Percentiles rank a stretch among this genome's conserved stretches.
phyloP scores from a whole-genome alignment of 306 rosid genomes.

The Castanospermum australe region DNA sequence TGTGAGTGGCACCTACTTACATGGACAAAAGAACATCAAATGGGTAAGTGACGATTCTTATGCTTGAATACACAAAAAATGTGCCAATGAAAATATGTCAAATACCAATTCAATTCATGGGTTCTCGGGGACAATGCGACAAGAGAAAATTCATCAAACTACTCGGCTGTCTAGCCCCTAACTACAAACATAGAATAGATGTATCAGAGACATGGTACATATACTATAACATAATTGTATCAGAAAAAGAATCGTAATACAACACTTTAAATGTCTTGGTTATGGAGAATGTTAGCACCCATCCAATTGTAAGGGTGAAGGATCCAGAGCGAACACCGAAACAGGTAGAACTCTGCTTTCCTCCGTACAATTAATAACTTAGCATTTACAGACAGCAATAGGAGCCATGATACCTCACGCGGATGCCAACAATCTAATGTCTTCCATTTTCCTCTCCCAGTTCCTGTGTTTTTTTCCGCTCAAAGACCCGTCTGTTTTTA shows the following conservation, averaged over 20 bases:
- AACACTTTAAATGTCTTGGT: constrained; percentile 20
- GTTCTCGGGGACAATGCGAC: not conserved
- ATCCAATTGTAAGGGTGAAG: not conserved
- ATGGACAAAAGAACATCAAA: not conserved
- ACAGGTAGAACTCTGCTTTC: constrained; percentile 11
- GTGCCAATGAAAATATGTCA: not conserved
- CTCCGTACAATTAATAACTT: constrained; percentile 17
- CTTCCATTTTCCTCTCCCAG: constrained; percentile 14
- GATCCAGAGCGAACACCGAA: not conserved
- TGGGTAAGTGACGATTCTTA: not conserved
- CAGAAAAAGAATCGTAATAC: constrained; percentile 31
- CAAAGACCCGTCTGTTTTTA: not conserved
- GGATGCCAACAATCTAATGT: constrained; percentile 14
- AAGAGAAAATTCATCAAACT: constrained; percentile 8
- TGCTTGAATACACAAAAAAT: not conserved
- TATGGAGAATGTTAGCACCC: constrained; percentile 28
- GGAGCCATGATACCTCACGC: constrained; percentile 3
- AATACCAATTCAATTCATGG: not conserved
- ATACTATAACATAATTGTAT: constrained; percentile 17
- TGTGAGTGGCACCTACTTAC: not conserved
- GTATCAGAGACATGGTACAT: not conserved
- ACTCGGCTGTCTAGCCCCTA: constrained; percentile 14
- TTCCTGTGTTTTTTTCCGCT: not conserved
- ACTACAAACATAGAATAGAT: not conserved
- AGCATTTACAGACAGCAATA: constrained; percentile 24